phyloP scores from a whole-genome alignment of 148 eudicot genomes.

The Amaranthus palmeri region DNA sequence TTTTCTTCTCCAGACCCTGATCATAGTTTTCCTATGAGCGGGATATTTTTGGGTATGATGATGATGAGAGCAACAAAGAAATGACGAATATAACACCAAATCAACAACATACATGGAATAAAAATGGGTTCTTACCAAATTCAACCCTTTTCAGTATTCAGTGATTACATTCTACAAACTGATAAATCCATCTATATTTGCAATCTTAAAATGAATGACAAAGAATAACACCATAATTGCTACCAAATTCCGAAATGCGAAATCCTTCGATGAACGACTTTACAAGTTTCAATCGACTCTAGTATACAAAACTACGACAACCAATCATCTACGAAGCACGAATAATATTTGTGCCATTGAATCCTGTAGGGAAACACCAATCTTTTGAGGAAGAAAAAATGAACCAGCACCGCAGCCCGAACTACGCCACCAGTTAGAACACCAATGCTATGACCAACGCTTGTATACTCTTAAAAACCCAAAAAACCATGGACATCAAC shows the following conservation, averaged over 20 bases:
- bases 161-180: too few relatives aligned
- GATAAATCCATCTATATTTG: neutral
- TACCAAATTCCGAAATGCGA: conserved; percentile 16
- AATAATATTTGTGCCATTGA: conserved; percentile 10
- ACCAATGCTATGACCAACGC: conserved; percentile 15
- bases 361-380: conserved; percentile 8
- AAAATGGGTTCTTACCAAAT: too few relatives aligned
- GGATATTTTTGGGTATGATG: too few relatives aligned
- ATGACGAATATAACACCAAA: too few relatives aligned
- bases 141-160: too few relatives aligned
- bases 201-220: conserved; percentile 18
- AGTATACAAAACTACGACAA: conserved; percentile 11
- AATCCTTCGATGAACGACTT: conserved; percentile 6
- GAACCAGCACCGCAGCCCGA: conserved; percentile 20
- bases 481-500: conserved; percentile 8
- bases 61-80: too few relatives aligned
- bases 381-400: conserved; percentile 11
- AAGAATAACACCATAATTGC: conserved; percentile 20
- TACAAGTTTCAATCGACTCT: conserved; percentile 22
- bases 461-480: conserved; percentile 11
- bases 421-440: conserved; percentile 12
- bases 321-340: conserved; percentile 19
- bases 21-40: too few relatives aligned
- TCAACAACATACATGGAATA: too few relatives aligned
- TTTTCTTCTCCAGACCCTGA: too few relatives aligned